Evolutionary conservation across 192 early-diverging fungal species (phyloP).

Genomic region (Podila horticola): DNA sequence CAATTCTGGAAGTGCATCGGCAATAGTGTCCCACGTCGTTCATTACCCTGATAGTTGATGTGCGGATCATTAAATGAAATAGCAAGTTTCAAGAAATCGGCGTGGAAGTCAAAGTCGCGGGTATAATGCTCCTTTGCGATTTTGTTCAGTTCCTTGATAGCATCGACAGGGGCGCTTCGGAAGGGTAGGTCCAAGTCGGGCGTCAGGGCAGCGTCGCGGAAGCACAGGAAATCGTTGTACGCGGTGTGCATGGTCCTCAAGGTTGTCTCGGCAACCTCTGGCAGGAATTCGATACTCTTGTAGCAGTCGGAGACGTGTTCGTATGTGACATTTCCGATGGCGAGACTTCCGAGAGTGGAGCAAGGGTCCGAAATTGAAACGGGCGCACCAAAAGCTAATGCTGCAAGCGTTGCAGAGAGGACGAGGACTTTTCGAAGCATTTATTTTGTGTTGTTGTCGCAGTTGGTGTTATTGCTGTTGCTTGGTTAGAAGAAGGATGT

Average conservation of each 20-base stretch:
- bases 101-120: slow-evolving; percentile 23
- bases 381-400: too few species aligned
- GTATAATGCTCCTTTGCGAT: slow-evolving; percentile 7
- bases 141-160: neutral
- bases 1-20: too few species aligned
- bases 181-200: slow-evolving; percentile 4
- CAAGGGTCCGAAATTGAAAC: slow-evolving; percentile 3
- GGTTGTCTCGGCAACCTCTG: neutral
- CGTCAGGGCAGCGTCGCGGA: slow-evolving; percentile 14
- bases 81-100: neutral
- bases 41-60: slow-evolving; percentile 12
- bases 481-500: too few species aligned
- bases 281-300: neutral
- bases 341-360: neutral
- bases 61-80: slow-evolving; percentile 17
- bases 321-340: neutral
- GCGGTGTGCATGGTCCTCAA: neutral
- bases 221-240: slow-evolving; percentile 20
- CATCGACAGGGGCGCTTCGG: slow-evolving; percentile 8
- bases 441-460: too few species aligned
- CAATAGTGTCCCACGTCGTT: neutral
- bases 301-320: neutral
- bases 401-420: too few species aligned
- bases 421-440: too few species aligned
- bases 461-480: too few species aligned